Evolutionary conservation across 2,329 filamentous ascomycete species (phyloP), one percentile per base, ranked within the genome.

Genomic region (Didymella segeticola): DNA sequence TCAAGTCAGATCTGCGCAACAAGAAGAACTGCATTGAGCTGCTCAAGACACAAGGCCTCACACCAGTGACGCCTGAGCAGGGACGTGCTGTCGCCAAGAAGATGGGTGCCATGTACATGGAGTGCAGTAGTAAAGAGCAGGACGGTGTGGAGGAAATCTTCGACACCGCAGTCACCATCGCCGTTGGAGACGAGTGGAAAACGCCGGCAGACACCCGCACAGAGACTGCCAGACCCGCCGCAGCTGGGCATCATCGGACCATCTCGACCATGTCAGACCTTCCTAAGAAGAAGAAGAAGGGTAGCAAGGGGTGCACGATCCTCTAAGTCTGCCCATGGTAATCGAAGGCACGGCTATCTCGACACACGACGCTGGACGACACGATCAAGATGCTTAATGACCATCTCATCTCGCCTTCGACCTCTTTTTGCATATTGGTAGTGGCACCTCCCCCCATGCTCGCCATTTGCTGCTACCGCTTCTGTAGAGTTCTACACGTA

Each of bases 51-150:
- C 95, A 99, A 76, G 95, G 95, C 41, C 84, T 99, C 55, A 98
- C 93, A 2, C 95, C 95, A 5, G 93, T 99, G 42, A 97, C 93
- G 1, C 86, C 87, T 43, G 90, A 96, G 67, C 93, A 99, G 77
- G 95, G 93, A 60, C 85, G 89, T 72, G 84, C 86, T 8, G 93
- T 99, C 22, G 93, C 95, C 50, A 85, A 88, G 70, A 95, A 93
- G 79, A 99, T 99, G 95, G 87, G 88, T 60, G 95, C 95, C 11
- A 84, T 88, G 70, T 99, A 99, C 80, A 93, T 96, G 85, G 95
- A 99, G 79, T 99, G 95, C 83, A 96, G 92, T 74, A 96, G 91
- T 77, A 98, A 98, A 79, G 95, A 97, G 78, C 95, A 96, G 89
- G 86, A 83, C 47, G 95, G 95, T 51, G 93, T 99, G 38, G 91